Conservation (phyloP, 257 asterid genomes). For the Buddleja alternifolia region DNA sequence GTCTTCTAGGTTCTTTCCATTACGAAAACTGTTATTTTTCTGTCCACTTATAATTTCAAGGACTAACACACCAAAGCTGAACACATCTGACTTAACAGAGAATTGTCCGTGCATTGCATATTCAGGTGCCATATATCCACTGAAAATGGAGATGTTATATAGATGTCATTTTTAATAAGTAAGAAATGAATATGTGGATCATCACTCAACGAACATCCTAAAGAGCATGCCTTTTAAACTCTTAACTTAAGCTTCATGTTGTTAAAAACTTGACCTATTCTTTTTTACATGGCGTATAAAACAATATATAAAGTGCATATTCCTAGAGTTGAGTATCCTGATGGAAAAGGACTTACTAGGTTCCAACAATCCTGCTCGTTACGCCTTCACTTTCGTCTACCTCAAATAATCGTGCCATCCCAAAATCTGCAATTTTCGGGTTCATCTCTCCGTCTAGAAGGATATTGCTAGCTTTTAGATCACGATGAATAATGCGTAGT, state of each 20-base stretch:
- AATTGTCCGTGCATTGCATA: slow-evolving; percentile 28
- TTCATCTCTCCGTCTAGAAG: slow-evolving; percentile 31
- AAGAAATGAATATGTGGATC: no score
- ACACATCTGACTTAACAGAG: slow-evolving; percentile 35
- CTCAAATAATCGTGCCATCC: slow-evolving; percentile 31
- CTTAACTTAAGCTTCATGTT: no score
- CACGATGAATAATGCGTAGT: slow-evolving; percentile 27
- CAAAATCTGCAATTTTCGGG: slow-evolving; percentile 37
- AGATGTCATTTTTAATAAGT: not conserved
- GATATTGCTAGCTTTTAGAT: slow-evolving; percentile 33
- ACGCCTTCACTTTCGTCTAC: slow-evolving; percentile 21
- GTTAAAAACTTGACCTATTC: no score
- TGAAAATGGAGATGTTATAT: not conserved
- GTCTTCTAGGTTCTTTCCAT: slow-evolving; percentile 23
- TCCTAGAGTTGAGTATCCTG: not conserved
- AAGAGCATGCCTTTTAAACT: no score
- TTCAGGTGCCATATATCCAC: slow-evolving; percentile 42
- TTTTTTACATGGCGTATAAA: no score
- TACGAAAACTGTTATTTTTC: slow-evolving; percentile 14
- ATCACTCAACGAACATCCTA: no score
- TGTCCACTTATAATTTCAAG: slow-evolving; percentile 35
- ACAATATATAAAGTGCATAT: no score
- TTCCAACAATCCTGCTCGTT: slow-evolving; percentile 35
- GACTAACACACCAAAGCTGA: slow-evolving; percentile 36
- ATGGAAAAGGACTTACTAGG: slow-evolving; percentile 26